These are phyloP conservation scores for Drechslerella coelobrocha DNA, from an alignment of 2,329 filamentous ascomycete genomes.

Conservation along the genomic window DNA sequence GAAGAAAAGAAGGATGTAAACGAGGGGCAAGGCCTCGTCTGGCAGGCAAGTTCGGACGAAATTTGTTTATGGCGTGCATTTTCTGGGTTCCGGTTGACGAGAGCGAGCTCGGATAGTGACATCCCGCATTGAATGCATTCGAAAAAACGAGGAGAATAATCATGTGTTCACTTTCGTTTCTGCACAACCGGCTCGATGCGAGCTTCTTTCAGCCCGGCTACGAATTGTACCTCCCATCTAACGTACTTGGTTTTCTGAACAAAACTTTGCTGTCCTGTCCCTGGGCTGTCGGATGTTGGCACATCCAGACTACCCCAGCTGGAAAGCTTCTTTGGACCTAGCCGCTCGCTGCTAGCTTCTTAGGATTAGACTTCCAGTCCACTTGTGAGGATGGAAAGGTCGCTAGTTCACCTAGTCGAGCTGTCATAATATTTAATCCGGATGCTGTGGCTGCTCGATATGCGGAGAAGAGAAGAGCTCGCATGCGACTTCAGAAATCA, in stretches of 20 bases:
- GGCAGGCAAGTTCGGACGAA: constrained; percentile 48
- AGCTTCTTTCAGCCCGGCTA: constrained; percentile 23
- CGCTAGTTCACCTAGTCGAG: background rate
- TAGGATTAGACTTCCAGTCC: too few relatives aligned
- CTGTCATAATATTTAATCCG: constrained; percentile 1
- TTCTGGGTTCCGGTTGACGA: constrained; percentile 17
- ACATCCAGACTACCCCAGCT: too few relatives aligned
- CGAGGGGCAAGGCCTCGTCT: constrained; percentile 35
- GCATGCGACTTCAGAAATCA: constrained; percentile 47
- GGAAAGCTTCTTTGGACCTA: too few relatives aligned
- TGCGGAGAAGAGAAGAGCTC: constrained; percentile 36
- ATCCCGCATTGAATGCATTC: constrained; percentile 6
- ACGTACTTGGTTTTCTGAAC: too few relatives aligned
- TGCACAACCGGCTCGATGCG: constrained; percentile 28
- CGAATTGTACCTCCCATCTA: background rate
- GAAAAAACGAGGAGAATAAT: constrained; percentile 8
- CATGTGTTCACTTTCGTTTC: constrained; percentile 36
- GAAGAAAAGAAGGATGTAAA: constrained; percentile 13
- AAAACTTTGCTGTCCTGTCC: too few relatives aligned
- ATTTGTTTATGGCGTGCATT: constrained; percentile 44
- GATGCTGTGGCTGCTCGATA: background rate
- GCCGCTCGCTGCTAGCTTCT: too few relatives aligned
- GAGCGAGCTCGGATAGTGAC: constrained; percentile 3
- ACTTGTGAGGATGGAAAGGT: too few relatives aligned
- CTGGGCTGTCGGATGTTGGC: too few relatives aligned